phyloP scores from a whole-genome alignment of 495 filamentous ascomycete genomes.

The Podospora appendiculata region DNA sequence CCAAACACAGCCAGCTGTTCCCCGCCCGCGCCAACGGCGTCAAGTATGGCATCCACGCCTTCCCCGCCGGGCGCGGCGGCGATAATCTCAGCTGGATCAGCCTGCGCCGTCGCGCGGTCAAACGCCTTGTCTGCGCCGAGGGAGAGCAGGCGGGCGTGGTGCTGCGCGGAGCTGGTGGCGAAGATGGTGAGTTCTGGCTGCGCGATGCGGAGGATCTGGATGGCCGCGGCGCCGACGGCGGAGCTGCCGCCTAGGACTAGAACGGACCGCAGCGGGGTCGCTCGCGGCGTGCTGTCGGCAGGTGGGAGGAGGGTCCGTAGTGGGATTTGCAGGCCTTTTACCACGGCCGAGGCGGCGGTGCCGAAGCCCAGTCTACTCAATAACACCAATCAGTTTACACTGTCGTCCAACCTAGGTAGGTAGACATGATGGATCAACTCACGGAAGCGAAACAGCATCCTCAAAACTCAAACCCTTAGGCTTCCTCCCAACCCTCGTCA shows the following conservation, averaged over 20 bases:
- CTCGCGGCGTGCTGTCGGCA: not conserved
- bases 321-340: slow-evolving; percentile 19
- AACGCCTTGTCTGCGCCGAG: slow-evolving; percentile 28
- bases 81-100: slow-evolving; percentile 15
- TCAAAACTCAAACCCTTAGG: slow-evolving; percentile 27
- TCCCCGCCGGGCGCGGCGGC: slow-evolving; percentile 17
- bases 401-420: too few species aligned
- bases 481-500: slow-evolving; percentile 31
- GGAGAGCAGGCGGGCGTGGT: slow-evolving; percentile 19
- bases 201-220: slow-evolving; percentile 32
- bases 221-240: slow-evolving; percentile 27
- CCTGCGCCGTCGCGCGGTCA: slow-evolving; percentile 16
- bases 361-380: slow-evolving; percentile 28
- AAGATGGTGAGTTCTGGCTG: slow-evolving; percentile 28
- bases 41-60: slow-evolving; percentile 37
- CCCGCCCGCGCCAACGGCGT: slow-evolving; percentile 18
- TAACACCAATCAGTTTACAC: not conserved
- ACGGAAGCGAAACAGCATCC: slow-evolving; percentile 37
- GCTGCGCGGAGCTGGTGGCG: slow-evolving; percentile 27
- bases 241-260: slow-evolving; percentile 39
- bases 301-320: slow-evolving; percentile 8
- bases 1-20: slow-evolving; percentile 8
- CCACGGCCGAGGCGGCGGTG: slow-evolving; percentile 24
- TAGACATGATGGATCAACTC: too few species aligned
- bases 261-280: slow-evolving; percentile 14